Percentiles rank a stretch among this genome's conserved stretches.
Evolutionary conservation across 495 filamentous ascomycete genomes (phyloP).

Genomic region (Lindgomyces ingoldianus): DNA sequence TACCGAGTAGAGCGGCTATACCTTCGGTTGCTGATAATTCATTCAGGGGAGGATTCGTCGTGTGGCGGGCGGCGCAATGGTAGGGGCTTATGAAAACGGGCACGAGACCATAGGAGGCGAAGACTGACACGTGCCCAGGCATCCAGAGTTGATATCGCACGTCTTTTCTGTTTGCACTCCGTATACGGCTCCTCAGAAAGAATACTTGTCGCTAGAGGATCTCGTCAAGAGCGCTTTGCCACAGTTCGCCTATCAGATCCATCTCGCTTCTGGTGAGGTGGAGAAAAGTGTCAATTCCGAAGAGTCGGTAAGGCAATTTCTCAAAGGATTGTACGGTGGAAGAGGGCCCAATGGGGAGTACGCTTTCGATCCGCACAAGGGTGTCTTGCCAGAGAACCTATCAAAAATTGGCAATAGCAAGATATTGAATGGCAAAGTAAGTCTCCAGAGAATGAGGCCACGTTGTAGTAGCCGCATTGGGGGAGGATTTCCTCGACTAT

Average conservation of each 20-base stretch:
- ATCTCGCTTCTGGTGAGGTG: constrained; percentile 66
- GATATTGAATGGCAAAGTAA: constrained; percentile 62
- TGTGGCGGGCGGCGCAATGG: constrained; percentile 67
- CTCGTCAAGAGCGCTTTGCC: constrained; percentile 60
- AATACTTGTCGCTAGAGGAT: constrained; percentile 55
- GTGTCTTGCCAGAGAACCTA: constrained; percentile 60
- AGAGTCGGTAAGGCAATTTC: constrained; percentile 63
- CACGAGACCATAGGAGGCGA: background rate
- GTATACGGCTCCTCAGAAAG: constrained; percentile 55
- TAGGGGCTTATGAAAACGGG: background rate
- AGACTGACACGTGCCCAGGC: constrained; percentile 62
- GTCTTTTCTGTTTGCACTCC: constrained; percentile 82
- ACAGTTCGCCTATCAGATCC: constrained; percentile 82
- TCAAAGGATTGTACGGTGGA: constrained; percentile 70
- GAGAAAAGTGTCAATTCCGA: constrained; percentile 59
- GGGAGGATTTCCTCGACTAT: background rate
- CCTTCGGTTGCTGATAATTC: constrained; percentile 10
- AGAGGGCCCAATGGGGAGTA: constrained; percentile 54
- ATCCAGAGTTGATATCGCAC: constrained; percentile 68
- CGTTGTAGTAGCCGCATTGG: background rate
- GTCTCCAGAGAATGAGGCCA: constrained; percentile 15
- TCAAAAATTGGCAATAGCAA: constrained; percentile 50
- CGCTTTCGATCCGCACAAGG: constrained; percentile 57
- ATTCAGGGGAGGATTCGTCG: constrained; percentile 57
- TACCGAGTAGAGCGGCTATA: background rate